phyloP scores from a whole-genome alignment of 768 basidiomycete genomes.

The Fistulinella prunicolor region DNA sequence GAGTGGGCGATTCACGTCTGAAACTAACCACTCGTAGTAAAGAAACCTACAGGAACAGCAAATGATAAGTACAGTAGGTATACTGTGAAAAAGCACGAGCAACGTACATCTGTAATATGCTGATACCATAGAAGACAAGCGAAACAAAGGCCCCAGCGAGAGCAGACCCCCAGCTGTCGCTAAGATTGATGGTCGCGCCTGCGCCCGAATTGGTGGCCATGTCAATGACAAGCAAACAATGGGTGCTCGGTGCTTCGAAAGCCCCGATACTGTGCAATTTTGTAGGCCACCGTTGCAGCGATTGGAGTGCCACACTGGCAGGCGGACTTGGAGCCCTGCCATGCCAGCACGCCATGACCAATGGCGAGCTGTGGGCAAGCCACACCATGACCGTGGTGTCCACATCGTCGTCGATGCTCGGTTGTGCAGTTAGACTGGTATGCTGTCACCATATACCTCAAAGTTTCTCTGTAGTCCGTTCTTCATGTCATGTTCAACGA shows the following conservation, averaged over 20 bases:
- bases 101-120: slow-evolving; percentile 25
- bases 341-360: too few relatives aligned
- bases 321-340: too few relatives aligned
- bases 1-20: background rate
- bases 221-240: background rate
- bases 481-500: too few relatives aligned
- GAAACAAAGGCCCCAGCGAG: slow-evolving; percentile 21
- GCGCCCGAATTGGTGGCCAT: slow-evolving; percentile 12
- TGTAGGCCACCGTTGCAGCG: too few relatives aligned
- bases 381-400: too few relatives aligned
- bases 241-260: background rate
- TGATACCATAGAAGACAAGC: slow-evolving; percentile 23
- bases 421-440: too few relatives aligned
- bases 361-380: too few relatives aligned
- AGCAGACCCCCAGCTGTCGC: slow-evolving; percentile 22
- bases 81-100: background rate
- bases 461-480: too few relatives aligned
- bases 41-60: slow-evolving; percentile 16
- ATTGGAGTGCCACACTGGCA: too few relatives aligned
- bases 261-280: slow-evolving; percentile 1
- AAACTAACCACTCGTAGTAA: slow-evolving; percentile 25
- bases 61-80: background rate
- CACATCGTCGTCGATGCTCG: too few relatives aligned
- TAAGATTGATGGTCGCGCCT: slow-evolving; percentile 4
- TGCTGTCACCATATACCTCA: too few relatives aligned